Evolutionary conservation across 352 stramenopile species (phyloP).

Genomic region (Aphanomyces astaci): DNA sequence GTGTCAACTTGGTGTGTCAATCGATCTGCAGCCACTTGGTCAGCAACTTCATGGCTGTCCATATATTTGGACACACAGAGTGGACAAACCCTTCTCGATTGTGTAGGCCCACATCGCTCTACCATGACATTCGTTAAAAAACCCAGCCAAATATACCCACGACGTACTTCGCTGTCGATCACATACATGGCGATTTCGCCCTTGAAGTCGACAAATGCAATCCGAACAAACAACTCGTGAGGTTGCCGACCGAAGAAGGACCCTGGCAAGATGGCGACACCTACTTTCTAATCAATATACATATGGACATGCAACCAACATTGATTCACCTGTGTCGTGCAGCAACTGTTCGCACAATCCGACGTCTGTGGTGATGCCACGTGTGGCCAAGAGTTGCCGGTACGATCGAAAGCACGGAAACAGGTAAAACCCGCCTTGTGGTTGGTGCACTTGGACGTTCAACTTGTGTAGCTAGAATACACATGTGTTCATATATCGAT

Average conservation of each 20-base stretch:
- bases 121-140: constrained; percentile 27
- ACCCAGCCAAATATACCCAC: not conserved
- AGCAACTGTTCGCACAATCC: constrained; percentile 68
- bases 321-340: constrained; percentile 48
- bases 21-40: constrained; percentile 38
- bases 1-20: not conserved
- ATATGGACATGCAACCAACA: not conserved
- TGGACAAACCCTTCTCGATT: constrained; percentile 79
- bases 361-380: constrained; percentile 62
- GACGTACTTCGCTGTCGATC: constrained; percentile 78
- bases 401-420: constrained; percentile 76
- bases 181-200: constrained; percentile 80
- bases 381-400: constrained; percentile 46
- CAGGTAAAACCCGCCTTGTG: constrained; percentile 74
- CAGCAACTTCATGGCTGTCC: constrained; percentile 73
- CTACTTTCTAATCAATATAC: not conserved
- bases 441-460: constrained; percentile 66
- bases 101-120: constrained; percentile 60
- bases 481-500: too few species aligned
- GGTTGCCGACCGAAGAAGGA: constrained; percentile 72
- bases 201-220: constrained; percentile 86
- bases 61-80: constrained; percentile 81
- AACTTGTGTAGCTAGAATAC: constrained; percentile 64
- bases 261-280: constrained; percentile 75
- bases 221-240: constrained; percentile 65